Conservation (phyloP, 176 grass and related monocot genomes). For the Oryza brachyantha region DNA sequence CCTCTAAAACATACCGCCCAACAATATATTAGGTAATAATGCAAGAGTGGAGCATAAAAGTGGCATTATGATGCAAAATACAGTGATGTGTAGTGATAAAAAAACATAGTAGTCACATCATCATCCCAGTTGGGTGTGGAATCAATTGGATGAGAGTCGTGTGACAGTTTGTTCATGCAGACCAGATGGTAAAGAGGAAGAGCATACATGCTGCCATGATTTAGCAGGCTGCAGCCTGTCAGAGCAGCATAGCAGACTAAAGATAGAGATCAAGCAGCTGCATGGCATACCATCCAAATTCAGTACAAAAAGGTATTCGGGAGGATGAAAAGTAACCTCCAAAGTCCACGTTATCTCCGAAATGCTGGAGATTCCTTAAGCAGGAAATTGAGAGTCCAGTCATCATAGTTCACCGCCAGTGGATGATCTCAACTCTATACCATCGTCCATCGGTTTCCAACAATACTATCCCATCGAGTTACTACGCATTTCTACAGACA, state of each 20-base stretch:
- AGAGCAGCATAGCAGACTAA: background rate
- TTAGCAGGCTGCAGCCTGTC: background rate
- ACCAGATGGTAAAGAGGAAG: background rate
- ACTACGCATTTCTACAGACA: slow-evolving; percentile 4
- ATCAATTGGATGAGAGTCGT: background rate
- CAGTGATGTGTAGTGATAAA: background rate
- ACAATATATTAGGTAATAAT: background rate
- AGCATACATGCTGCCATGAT: background rate
- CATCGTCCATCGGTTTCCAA: background rate
- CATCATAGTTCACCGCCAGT: background rate
- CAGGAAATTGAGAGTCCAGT: background rate
- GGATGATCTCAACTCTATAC: background rate
- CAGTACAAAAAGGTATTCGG: background rate
- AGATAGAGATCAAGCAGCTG: background rate
- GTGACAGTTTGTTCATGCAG: background rate
- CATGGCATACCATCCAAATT: background rate
- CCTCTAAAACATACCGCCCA: background rate
- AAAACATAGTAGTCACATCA: background rate
- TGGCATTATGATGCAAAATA: background rate
- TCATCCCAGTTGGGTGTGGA: background rate
- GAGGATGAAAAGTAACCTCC: too few species aligned
- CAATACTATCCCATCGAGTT: background rate
- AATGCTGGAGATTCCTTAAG: background rate
- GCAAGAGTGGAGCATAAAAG: background rate
- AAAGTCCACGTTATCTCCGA: background rate